Conservation (phyloP, 257 asterid species). For the Avicennia marina region DNA sequence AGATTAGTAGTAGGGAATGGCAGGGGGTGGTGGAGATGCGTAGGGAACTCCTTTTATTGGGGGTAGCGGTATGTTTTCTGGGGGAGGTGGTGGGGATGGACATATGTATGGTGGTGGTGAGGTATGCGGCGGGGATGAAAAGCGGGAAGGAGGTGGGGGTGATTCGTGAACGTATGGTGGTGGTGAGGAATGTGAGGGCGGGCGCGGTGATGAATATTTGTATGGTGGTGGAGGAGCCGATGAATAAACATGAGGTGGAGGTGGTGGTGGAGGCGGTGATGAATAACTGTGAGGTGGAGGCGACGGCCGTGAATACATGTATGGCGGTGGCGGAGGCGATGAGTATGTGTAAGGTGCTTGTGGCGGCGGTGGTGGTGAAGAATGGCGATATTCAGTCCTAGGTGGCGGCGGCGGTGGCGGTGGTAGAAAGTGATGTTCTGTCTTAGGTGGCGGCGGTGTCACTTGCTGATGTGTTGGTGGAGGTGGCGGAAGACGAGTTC, state of each 20-base stretch:
- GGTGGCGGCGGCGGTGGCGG: too few species aligned
- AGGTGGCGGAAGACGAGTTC: slow-evolving; percentile 10
- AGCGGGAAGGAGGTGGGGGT: not conserved
- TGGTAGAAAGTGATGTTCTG: too few species aligned
- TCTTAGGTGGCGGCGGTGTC: too few species aligned
- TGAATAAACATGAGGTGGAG: slow-evolving; percentile 26
- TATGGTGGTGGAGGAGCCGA: slow-evolving; percentile 25
- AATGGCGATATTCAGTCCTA: too few species aligned
- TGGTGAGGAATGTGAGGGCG: slow-evolving; percentile 21
- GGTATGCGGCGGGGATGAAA: slow-evolving; percentile 15
- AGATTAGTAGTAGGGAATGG: slow-evolving; percentile 45
- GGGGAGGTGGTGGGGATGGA: slow-evolving; percentile 25
- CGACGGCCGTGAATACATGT: slow-evolving; percentile 29
- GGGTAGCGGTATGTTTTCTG: slow-evolving; percentile 32
- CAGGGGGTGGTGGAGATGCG: slow-evolving; percentile 52
- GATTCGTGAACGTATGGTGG: slow-evolving; percentile 24
- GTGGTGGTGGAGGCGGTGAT: slow-evolving; percentile 35
- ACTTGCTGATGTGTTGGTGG: too few species aligned
- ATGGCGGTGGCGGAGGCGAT: too few species aligned
- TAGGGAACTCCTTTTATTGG: slow-evolving; percentile 40
- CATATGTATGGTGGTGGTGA: too few species aligned
- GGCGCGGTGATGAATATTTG: slow-evolving; percentile 12
- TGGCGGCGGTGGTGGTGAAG: too few species aligned
- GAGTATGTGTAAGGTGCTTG: too few species aligned
- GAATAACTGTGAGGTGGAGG: slow-evolving; percentile 32